A percentile compares a stretch with the other conserved stretches of the same genome.
phyloP scores from a whole-genome alignment of 1,139 yeast species.

The Magnusiomyces ingens region DNA sequence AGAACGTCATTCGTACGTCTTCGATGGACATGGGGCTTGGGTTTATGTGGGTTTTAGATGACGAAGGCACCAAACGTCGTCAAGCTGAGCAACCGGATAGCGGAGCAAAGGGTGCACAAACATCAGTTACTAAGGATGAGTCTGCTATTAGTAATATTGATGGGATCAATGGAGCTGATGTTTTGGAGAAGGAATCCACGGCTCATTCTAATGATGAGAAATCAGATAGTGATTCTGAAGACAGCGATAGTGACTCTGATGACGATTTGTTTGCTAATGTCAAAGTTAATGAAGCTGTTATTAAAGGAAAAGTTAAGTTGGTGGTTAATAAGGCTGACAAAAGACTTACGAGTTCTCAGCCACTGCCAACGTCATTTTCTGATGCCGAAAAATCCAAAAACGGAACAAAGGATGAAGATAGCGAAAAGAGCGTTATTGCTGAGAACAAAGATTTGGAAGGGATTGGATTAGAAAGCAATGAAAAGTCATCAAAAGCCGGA shows the following conservation, averaged over 20 bases:
- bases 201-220: slow-evolving; percentile 8
- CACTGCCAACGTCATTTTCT: neutral
- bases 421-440: too few species aligned
- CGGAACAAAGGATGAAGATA: slow-evolving; percentile 5
- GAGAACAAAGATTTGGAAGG: too few species aligned
- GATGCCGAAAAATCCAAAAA: slow-evolving; percentile 11
- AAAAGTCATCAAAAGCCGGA: too few species aligned
- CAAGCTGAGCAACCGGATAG: slow-evolving; percentile 22
- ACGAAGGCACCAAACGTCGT: slow-evolving; percentile 38
- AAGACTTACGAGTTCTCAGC: neutral
- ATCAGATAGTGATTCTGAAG: slow-evolving; percentile 23
- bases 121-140: slow-evolving; percentile 22
- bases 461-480: too few species aligned
- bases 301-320: slow-evolving; percentile 10
- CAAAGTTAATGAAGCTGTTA: slow-evolving; percentile 18
- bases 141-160: neutral
- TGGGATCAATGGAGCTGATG: neutral
- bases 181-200: slow-evolving; percentile 23
- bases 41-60: slow-evolving; percentile 61
- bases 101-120: slow-evolving; percentile 18
- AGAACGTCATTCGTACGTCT: slow-evolving; percentile 67
- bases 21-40: slow-evolving; percentile 89
- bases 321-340: slow-evolving; percentile 14
- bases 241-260: slow-evolving; percentile 22
- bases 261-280: slow-evolving; percentile 21